A percentile compares a stretch with the other conserved stretches of the same genome.
These are phyloP conservation scores for Vitis hybrid DNA, from an alignment of 177 flowering plant species.

Conservation along the genomic window DNA sequence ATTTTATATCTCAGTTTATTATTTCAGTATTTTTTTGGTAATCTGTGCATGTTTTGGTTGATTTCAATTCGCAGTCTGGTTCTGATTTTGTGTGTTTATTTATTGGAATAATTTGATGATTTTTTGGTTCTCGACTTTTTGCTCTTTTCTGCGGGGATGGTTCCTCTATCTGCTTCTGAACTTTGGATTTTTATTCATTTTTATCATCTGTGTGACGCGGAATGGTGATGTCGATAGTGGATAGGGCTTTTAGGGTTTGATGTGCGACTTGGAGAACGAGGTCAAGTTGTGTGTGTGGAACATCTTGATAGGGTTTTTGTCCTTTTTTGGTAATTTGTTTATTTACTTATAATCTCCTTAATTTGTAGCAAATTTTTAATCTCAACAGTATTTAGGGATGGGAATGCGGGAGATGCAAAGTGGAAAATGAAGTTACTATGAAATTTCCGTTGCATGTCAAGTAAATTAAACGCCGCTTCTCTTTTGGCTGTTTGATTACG, in stretches of 20 bases:
- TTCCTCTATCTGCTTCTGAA: not conserved
- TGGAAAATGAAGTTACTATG: not conserved
- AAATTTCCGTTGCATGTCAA: not conserved
- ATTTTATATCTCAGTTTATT: not conserved
- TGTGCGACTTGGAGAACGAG: not conserved
- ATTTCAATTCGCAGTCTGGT: not conserved
- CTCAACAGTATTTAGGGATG: not conserved
- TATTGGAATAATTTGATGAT: too few relatives aligned
- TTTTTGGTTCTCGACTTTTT: not conserved
- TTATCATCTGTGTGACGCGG: not conserved
- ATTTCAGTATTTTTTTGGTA: not conserved
- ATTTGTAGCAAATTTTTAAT: too few relatives aligned
- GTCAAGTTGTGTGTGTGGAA: not conserved
- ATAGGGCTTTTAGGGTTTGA: slow-evolving; percentile 10
- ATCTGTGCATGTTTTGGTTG: not conserved
- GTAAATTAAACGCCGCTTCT: not conserved
- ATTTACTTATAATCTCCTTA: too few relatives aligned
- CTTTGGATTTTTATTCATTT: not conserved
- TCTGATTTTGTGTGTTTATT: too few relatives aligned
- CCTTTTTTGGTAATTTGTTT: not conserved
- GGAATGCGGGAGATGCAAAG: too few relatives aligned
- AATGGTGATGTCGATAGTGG: not conserved
- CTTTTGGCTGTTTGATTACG: not conserved
- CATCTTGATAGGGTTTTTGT: slow-evolving; percentile 12
- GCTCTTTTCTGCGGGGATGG: too few relatives aligned